phyloP scores from a whole-genome alignment of 1,284 basidiomycete species.

The Sporisorium scitamineum region DNA sequence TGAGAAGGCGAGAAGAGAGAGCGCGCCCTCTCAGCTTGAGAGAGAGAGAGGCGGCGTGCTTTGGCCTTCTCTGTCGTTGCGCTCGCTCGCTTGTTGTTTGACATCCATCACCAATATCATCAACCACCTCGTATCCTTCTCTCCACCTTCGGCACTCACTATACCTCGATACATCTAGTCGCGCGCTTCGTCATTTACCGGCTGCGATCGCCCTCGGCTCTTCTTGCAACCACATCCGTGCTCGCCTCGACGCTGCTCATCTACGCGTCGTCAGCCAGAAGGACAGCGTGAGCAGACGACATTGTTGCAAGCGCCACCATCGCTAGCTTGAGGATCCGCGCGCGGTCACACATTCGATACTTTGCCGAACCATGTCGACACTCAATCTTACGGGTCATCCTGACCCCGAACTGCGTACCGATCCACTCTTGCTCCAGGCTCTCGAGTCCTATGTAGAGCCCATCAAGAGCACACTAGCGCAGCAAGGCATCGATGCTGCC shows the following conservation, averaged over 20 bases:
- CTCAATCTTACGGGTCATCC: conserved; percentile 54
- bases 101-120: conserved; percentile 9
- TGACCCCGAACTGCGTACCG: conserved; percentile 45
- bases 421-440: conserved; percentile 42
- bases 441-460: conserved; percentile 50
- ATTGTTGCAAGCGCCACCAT: neutral
- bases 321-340: neutral
- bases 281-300: neutral
- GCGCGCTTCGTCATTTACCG: neutral
- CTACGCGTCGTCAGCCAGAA: conserved; percentile 4
- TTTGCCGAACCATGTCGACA: conserved; percentile 33
- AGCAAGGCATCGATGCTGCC: conserved; percentile 13
- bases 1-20: neutral
- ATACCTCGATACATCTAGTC: neutral
- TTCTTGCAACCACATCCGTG: neutral
- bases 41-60: conserved; percentile 5
- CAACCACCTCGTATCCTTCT: neutral
- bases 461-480: conserved; percentile 38
- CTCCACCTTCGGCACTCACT: neutral
- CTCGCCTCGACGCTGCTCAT: neutral
- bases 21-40: neutral
- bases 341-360: too few species aligned
- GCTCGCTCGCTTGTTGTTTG: neutral
- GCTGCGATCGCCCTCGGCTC: too few species aligned
- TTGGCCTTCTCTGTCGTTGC: neutral